Evolutionary conservation across 257 asterid species (phyloP).

Genomic region (Capsicum rhomboideum): DNA sequence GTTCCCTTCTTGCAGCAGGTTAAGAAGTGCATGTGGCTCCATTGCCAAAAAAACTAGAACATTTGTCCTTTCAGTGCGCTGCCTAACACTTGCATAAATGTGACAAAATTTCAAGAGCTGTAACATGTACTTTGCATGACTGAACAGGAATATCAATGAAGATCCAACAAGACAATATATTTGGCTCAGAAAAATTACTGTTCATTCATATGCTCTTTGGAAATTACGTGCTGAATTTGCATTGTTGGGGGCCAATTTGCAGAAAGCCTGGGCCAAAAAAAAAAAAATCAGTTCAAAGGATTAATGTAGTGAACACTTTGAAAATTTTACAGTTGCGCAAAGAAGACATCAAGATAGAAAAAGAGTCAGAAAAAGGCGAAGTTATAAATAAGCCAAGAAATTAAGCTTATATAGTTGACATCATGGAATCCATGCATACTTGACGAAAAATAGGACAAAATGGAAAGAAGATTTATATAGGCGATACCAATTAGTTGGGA

Average conservation of each 20-base stretch:
- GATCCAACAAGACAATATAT: slow-evolving; percentile 3
- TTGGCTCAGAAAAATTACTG: slow-evolving; percentile 40
- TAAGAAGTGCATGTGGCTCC: slow-evolving; percentile 85
- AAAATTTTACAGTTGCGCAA: not conserved
- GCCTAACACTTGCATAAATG: slow-evolving; percentile 34
- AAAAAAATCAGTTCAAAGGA: not conserved
- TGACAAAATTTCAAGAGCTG: not conserved
- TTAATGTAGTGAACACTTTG: not conserved
- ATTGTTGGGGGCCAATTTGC: slow-evolving; percentile 87
- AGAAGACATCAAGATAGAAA: not conserved
- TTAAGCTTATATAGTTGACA: not conserved
- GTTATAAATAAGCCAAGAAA: not conserved
- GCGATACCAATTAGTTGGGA: not conserved
- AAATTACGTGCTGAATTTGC: slow-evolving; percentile 74
- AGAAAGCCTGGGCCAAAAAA: slow-evolving; percentile 54
- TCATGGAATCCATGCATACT: not conserved
- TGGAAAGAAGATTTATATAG: not conserved
- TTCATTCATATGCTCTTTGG: slow-evolving; percentile 92
- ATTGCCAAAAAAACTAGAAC: slow-evolving; percentile 84
- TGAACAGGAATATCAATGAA: not conserved
- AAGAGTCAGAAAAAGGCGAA: not conserved
- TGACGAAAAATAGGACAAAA: not conserved
- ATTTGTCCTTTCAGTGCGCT: slow-evolving; percentile 75
- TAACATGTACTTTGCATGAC: not conserved
- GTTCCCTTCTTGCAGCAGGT: slow-evolving; percentile 88